Conservation (phyloP, 495 filamentous ascomycete species). For the Aspergillus diversus region DNA sequence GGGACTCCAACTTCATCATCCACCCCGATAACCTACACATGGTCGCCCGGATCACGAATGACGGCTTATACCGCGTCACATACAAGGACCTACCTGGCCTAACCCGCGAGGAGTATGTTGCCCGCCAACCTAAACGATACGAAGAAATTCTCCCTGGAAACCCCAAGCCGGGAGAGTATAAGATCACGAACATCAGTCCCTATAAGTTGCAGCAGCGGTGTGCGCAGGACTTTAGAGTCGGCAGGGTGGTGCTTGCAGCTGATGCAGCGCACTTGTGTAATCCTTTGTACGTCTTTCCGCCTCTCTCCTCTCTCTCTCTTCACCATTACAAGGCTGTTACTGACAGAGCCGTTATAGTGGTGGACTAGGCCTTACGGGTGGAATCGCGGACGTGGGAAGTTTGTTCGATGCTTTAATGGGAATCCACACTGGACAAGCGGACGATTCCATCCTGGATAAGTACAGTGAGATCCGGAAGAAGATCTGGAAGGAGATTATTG, state of each 20-base stretch:
- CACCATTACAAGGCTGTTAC: background rate
- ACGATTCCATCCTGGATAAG: conserved; percentile 59
- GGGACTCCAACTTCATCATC: conserved; percentile 62
- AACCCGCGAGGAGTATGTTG: conserved; percentile 54
- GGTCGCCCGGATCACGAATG: conserved; percentile 59
- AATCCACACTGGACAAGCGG: conserved; percentile 56
- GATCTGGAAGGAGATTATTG: conserved; percentile 59
- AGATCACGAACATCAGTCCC: conserved; percentile 55
- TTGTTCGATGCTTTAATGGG: conserved; percentile 61
- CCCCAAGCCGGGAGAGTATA: conserved; percentile 61
- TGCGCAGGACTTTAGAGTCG: conserved; percentile 57
- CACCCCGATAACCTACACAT: conserved; percentile 65
- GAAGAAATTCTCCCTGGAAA: conserved; percentile 60
- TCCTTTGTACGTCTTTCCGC: conserved; percentile 40
- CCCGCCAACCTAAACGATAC: conserved; percentile 56
- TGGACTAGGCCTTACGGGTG: conserved; percentile 64
- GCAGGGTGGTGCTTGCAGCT: conserved; percentile 59
- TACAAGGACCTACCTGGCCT: conserved; percentile 59
- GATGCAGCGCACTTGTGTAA: conserved; percentile 57
- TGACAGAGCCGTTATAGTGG: conserved; percentile 35
- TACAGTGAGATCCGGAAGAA: conserved; percentile 60
- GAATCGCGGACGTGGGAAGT: conserved; percentile 61
- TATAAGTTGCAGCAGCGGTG: conserved; percentile 67
- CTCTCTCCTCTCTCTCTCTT: background rate
- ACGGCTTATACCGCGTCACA: conserved; percentile 63